phyloP scores from a whole-genome alignment of 305 asterid species.

The Solanum chacoense region DNA sequence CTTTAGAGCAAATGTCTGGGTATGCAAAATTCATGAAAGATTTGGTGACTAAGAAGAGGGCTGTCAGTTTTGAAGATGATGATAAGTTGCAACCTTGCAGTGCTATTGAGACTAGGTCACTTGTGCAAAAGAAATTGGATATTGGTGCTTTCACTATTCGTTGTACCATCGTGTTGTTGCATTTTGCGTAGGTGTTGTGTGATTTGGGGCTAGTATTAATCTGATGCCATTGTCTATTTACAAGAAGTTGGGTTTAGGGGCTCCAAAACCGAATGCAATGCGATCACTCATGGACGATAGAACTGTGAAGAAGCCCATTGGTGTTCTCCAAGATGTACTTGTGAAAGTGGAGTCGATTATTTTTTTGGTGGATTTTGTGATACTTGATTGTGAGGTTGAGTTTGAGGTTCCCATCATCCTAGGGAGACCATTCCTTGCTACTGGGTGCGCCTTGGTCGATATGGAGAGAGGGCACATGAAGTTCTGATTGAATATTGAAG shows the following conservation, averaged over 20 bases:
- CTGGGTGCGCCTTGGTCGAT: not conserved
- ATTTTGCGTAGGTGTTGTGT: not conserved
- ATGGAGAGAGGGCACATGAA: not conserved
- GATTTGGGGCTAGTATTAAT: not conserved
- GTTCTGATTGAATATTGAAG: not conserved
- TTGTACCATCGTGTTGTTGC: not conserved
- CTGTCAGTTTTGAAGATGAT: not conserved
- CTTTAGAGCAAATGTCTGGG: not conserved
- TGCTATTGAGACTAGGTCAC: not conserved
- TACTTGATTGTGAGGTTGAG: not conserved
- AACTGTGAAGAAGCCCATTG: not conserved
- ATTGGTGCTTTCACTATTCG: not conserved
- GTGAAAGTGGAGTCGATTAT: not conserved
- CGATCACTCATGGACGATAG: not conserved
- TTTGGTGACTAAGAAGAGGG: not conserved
- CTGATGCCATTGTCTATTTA: not conserved
- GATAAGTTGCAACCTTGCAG: not conserved
- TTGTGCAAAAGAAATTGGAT: not conserved
- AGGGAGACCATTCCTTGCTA: not conserved
- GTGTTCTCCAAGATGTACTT: not conserved
- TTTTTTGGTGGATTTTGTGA: not conserved
- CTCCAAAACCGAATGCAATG: not conserved
- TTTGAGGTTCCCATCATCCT: not conserved
- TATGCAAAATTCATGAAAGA: not conserved
- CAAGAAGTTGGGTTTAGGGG: not conserved